phyloP scores from a whole-genome alignment of 257 asterid species.

The Fraxinus americana region DNA sequence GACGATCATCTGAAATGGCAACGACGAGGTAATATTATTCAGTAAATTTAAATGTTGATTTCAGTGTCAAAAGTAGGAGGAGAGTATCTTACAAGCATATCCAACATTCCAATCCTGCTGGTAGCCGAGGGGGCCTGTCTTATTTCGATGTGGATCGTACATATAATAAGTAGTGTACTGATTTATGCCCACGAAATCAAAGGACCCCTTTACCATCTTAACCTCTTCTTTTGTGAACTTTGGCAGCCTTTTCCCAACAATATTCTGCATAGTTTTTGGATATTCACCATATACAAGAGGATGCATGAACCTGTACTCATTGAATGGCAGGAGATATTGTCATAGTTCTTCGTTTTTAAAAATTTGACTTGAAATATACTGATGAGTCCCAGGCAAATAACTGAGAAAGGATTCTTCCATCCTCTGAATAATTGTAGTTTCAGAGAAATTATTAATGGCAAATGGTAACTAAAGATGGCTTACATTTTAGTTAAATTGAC shows the following conservation, averaged over 20 bases:
- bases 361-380: too few relatives aligned
- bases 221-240: conserved; percentile 68
- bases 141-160: conserved; percentile 47
- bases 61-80: not conserved
- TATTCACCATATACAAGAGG: conserved; percentile 93
- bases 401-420: not conserved
- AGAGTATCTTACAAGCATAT: conserved; percentile 63
- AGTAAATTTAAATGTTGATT: not conserved
- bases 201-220: conserved; percentile 77
- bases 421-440: too few relatives aligned
- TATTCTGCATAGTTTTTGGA: conserved; percentile 77
- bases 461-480: not conserved
- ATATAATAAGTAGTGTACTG: conserved; percentile 86
- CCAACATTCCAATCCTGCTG: conserved; percentile 84
- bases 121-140: conserved; percentile 51
- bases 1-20: conserved; percentile 50
- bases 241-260: conserved; percentile 74
- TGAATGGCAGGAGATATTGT: not conserved
- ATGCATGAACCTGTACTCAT: conserved; percentile 70
- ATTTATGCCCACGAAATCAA: conserved; percentile 81
- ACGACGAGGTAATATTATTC: not conserved
- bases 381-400: not conserved
- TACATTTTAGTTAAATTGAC: not conserved
- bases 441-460: not conserved
- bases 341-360: not conserved